phyloP scores from a whole-genome alignment of 805 yeast species.

The Blastobotrys parvus region DNA sequence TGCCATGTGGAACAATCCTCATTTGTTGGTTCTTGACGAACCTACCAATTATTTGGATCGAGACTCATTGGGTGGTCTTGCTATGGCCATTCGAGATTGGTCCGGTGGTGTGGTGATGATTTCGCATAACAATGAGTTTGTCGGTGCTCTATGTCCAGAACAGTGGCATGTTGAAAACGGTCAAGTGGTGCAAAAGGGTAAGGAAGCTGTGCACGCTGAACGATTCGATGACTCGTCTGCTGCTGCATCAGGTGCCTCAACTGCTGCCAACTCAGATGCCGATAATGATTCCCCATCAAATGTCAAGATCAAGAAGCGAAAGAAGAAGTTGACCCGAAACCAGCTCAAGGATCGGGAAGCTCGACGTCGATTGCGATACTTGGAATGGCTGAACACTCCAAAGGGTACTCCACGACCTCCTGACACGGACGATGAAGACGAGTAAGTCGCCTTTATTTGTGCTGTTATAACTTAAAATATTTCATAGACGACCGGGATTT shows the following conservation, averaged over 20 bases:
- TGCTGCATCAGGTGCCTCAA: slow-evolving; percentile 38
- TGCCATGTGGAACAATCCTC: slow-evolving; percentile 99
- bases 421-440: slow-evolving; percentile 89
- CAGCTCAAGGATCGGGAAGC: slow-evolving; percentile 87
- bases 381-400: slow-evolving; percentile 92
- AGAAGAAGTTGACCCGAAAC: slow-evolving; percentile 96
- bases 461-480: background rate
- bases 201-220: slow-evolving; percentile 60
- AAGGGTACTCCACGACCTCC: slow-evolving; percentile 96
- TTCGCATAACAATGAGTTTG: slow-evolving; percentile 94
- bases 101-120: slow-evolving; percentile 97
- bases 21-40: slow-evolving; percentile 90
- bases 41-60: slow-evolving; percentile 98
- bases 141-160: slow-evolving; percentile 96
- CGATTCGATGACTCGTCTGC: slow-evolving; percentile 72
- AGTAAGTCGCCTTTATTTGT: slow-evolving; percentile 19
- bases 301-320: slow-evolving; percentile 83
- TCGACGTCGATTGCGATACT: slow-evolving; percentile 87
- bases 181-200: slow-evolving; percentile 75
- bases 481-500: background rate
- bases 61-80: slow-evolving; percentile 95
- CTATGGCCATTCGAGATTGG: slow-evolving; percentile 98
- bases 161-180: slow-evolving; percentile 98
- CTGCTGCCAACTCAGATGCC: slow-evolving; percentile 28
- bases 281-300: slow-evolving; percentile 93